A percentile compares a stretch with the other conserved stretches of the same genome.
Evolutionary conservation across 192 early-diverging fungal genomes (phyloP).

Genomic region (Phlyctochytrium planicorne): DNA sequence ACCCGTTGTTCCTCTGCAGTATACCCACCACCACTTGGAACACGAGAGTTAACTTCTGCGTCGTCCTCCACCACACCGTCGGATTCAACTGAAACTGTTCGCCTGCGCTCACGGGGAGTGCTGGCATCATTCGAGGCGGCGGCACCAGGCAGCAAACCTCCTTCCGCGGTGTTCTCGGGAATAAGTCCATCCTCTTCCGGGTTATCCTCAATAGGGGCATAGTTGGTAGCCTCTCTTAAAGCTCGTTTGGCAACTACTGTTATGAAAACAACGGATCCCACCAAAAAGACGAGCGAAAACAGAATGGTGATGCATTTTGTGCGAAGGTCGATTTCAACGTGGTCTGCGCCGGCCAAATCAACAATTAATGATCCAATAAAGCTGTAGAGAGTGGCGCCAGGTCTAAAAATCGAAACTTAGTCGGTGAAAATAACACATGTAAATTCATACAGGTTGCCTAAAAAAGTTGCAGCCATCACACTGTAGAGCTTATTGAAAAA

Average conservation of each 20-base stretch:
- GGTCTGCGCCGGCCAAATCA: constrained; percentile 6
- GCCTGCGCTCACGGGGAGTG: too few relatives aligned
- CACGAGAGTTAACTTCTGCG: too few relatives aligned
- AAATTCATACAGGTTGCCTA: constrained; percentile 7
- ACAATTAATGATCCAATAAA: constrained; percentile 28
- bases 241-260: constrained; percentile 28
- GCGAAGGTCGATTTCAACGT: not conserved
- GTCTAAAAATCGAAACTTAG: too few relatives aligned
- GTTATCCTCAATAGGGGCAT: not conserved
- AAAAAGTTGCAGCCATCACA: constrained; percentile 15
- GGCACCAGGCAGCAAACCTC: too few relatives aligned
- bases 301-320: constrained; percentile 12
- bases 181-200: not conserved
- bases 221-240: constrained; percentile 6
- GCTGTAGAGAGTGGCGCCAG: constrained; percentile 20
- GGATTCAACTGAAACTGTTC: too few relatives aligned
- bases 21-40: too few relatives aligned
- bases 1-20: not conserved
- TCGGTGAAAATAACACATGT: not conserved
- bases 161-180: too few relatives aligned
- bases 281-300: constrained; percentile 9
- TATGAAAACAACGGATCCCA: constrained; percentile 30
- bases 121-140: too few relatives aligned
- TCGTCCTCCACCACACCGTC: too few relatives aligned
- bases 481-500: not conserved